Conservation (phyloP, 2,329 filamentous ascomycete species). For the Xylariaceae sp. region DNA sequence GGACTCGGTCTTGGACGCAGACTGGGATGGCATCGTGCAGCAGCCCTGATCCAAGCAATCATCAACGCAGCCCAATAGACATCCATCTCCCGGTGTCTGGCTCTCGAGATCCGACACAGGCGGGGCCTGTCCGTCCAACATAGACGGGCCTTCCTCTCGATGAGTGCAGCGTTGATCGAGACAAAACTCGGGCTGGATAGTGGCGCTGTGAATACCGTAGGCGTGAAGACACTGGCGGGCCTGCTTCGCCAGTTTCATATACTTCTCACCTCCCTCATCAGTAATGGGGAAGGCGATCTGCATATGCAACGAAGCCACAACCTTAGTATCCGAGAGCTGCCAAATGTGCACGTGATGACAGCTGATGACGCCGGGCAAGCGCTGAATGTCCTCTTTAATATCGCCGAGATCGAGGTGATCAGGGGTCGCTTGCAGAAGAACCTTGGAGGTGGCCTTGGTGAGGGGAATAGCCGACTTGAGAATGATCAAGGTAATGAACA, state of each 20-base stretch:
- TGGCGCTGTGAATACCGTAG: constrained; percentile 94
- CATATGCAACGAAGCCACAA: constrained; percentile 89
- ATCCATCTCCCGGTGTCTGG: constrained; percentile 32
- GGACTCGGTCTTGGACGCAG: constrained; percentile 30
- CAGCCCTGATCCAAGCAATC: constrained; percentile 44
- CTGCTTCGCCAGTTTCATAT: constrained; percentile 83
- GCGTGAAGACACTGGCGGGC: constrained; percentile 86
- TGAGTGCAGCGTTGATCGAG: constrained; percentile 45
- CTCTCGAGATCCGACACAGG: constrained; percentile 13
- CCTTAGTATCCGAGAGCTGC: constrained; percentile 92
- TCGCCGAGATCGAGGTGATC: constrained; percentile 83
- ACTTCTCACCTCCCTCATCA: constrained; percentile 69
- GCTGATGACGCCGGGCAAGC: constrained; percentile 76
- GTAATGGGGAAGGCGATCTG: constrained; percentile 88
- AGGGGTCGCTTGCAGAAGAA: constrained; percentile 89
- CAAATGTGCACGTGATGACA: constrained; percentile 97
- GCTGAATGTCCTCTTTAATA: constrained; percentile 85
- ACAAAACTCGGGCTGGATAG: constrained; percentile 90
- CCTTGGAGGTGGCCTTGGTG: constrained; percentile 74
- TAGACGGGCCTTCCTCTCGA: constrained; percentile 29
- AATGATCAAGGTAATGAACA: constrained; percentile 83
- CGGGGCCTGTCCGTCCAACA: constrained; percentile 26
- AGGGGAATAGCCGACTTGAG: constrained; percentile 71
- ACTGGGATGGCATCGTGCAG: constrained; percentile 32
- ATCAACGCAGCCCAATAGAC: constrained; percentile 50